These are phyloP conservation scores for Sporisorium reilianum DNA, from an alignment of 1,284 basidiomycete genomes.

Conservation along the genomic window DNA sequence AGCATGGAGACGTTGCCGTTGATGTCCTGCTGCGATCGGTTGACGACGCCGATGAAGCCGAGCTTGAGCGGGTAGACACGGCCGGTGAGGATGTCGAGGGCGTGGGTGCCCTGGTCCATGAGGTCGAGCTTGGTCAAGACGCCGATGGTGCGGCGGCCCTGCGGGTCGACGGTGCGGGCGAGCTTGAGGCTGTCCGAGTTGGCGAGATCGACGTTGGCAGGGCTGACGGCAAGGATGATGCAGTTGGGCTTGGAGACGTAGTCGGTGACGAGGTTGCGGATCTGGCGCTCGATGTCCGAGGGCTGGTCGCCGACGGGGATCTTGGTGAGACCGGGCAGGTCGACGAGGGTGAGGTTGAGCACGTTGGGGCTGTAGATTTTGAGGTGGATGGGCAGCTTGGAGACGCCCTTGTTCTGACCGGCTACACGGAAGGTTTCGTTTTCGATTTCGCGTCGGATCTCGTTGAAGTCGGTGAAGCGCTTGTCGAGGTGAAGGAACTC, in stretches of 20 bases:
- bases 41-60: constrained; percentile 97
- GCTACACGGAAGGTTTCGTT: constrained; percentile 97
- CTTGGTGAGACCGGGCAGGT: constrained; percentile 95
- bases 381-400: constrained; percentile 92
- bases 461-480: constrained; percentile 92
- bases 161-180: constrained; percentile 92
- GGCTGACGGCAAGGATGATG: constrained; percentile 94
- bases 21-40: constrained; percentile 97
- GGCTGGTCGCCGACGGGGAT: constrained; percentile 74
- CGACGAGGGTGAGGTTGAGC: constrained; percentile 92
- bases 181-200: constrained; percentile 98
- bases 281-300: constrained; percentile 95
- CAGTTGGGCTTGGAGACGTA: constrained; percentile 97
- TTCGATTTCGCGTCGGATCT: constrained; percentile 96
- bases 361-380: constrained; percentile 96
- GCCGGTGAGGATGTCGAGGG: constrained; percentile 93
- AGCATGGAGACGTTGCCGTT: constrained; percentile 86
- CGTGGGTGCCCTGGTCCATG: constrained; percentile 99
- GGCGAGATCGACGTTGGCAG: constrained; percentile 97
- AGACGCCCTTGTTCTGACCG: constrained; percentile 98
- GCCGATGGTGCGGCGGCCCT: constrained; percentile 93
- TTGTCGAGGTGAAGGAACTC: constrained; percentile 98
- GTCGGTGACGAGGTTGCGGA: constrained; percentile 90
- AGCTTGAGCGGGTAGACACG: constrained; percentile 97
- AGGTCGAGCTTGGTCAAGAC: constrained; percentile 97